phyloP scores from a whole-genome alignment of 2,329 filamentous ascomycete genomes.

The Exophiala phaeomuriformis region DNA sequence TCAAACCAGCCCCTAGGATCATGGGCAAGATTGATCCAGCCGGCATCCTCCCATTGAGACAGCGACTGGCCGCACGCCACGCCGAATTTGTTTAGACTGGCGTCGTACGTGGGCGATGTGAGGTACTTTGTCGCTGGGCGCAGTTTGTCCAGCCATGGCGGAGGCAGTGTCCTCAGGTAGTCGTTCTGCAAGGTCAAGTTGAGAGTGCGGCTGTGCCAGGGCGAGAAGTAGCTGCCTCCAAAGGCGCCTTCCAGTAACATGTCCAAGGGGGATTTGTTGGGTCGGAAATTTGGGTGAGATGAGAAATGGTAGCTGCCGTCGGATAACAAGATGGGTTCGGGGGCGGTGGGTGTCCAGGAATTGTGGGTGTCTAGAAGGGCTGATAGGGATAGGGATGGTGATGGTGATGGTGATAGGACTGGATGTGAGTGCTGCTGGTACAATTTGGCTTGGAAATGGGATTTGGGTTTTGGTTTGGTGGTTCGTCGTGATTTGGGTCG shows the following conservation, averaged over 20 bases:
- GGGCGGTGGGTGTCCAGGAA: slow-evolving; percentile 38
- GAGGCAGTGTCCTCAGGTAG: slow-evolving; percentile 41
- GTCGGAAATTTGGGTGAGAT: slow-evolving; percentile 40
- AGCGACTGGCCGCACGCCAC: slow-evolving; percentile 49
- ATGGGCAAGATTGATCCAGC: slow-evolving; percentile 49
- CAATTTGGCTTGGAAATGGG: background rate
- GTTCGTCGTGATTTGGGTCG: background rate
- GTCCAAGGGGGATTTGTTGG: slow-evolving; percentile 49
- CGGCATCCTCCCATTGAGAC: slow-evolving; percentile 49
- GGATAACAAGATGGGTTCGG: slow-evolving; percentile 37
- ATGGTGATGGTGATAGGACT: slow-evolving; percentile 4
- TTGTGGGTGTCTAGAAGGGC: slow-evolving; percentile 36
- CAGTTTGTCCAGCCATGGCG: slow-evolving; percentile 39
- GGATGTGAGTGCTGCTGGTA: slow-evolving; percentile 9
- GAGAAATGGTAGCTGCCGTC: slow-evolving; percentile 43
- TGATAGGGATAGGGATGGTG: slow-evolving; percentile 20
- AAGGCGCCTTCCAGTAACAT: slow-evolving; percentile 49
- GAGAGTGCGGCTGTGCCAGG: slow-evolving; percentile 41
- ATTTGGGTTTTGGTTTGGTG: background rate
- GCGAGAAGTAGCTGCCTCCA: slow-evolving; percentile 48
- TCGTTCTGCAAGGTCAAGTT: slow-evolving; percentile 40
- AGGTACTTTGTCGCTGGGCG: slow-evolving; percentile 35
- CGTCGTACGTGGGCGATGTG: slow-evolving; percentile 38
- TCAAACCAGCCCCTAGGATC: slow-evolving; percentile 53
- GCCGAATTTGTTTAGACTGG: slow-evolving; percentile 48